Evolutionary conservation across 768 basidiomycete genomes (phyloP), one percentile per base, ranked within the genome.

Genomic region (Mycena olivaceomarginata): DNA sequence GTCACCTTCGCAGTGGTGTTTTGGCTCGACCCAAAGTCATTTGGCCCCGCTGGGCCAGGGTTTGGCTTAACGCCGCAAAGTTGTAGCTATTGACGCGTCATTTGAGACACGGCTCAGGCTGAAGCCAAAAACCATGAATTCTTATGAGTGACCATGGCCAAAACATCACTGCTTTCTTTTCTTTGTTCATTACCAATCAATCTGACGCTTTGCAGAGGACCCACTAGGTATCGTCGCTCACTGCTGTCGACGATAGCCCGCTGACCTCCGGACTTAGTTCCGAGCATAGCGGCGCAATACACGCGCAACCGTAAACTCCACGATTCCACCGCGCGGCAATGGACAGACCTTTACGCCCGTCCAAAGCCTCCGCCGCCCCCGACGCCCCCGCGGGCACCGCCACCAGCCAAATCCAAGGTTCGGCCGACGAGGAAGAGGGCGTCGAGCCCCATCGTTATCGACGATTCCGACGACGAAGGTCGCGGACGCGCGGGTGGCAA

Each of bases 311-410:
- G 95, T 67, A 88, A 89, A 68, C 88, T 89, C 70, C 96, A 97
- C 83, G 96, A 98, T 82, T 86, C 87, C 15, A 96, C 91, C 1
- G 97, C 97, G 5, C 91, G 92, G 46, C 90, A 93, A 75, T 97
- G 96, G 95, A 95, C 94, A 0, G 88, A 92, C 59, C 83, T 92
- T 16, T 95, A 94, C 81, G 95, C 95, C 0, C 87, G 83, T n/a
- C 91, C 90, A 9, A 85, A 86, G 45, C 83, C 88, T 1, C 80
- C 85, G 9, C 81, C 85, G 4, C 78, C 85, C 8, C 81, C 85
- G 1, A 77, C 67, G 4, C 76, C 85, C 11, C 81, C 83, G 16
- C 81, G 66, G 39, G 76, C 64, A 46, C 59, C 84, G 13, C 77
- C 51, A 1, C 43, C 82, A 10, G 76, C 83, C 8, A 88, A 87